Conservation (phyloP, 768 basidiomycete species). For the Strobilomyces echinocephalus region DNA sequence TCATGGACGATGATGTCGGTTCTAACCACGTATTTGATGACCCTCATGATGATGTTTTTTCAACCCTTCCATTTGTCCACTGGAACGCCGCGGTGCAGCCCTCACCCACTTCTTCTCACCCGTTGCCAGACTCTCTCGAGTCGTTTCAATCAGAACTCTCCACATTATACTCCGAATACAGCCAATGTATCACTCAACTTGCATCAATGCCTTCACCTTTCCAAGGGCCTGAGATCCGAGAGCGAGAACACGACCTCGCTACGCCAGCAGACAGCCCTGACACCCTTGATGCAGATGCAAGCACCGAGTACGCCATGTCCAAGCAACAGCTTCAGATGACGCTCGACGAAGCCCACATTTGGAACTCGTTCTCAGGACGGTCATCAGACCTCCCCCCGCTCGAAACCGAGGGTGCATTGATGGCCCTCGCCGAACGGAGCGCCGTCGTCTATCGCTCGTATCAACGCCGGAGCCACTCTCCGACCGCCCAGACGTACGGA, state of each 20-base stretch:
- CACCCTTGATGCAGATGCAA: constrained; percentile 35
- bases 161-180: constrained; percentile 48
- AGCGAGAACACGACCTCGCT: not conserved
- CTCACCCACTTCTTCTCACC: not conserved
- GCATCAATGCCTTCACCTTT: constrained; percentile 35
- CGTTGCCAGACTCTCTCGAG: constrained; percentile 20
- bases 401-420: constrained; percentile 22
- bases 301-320: constrained; percentile 48
- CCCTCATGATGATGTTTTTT: constrained; percentile 10
- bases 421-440: constrained; percentile 47
- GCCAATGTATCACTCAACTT: constrained; percentile 42
- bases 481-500: constrained; percentile 60
- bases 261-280: constrained; percentile 14
- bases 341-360: constrained; percentile 56
- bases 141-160: constrained; percentile 36
- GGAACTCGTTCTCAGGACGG: constrained; percentile 40
- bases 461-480: constrained; percentile 53
- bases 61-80: constrained; percentile 20
- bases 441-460: constrained; percentile 60
- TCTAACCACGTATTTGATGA: constrained; percentile 11
- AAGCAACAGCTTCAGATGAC: constrained; percentile 59
- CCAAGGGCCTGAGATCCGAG: constrained; percentile 13
- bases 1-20: constrained; percentile 3
- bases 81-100: constrained; percentile 24
- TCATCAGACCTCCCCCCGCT: constrained; percentile 9